Evolutionary conservation across 257 asterid genomes (phyloP), one percentile per base, ranked within the genome.

Genomic region (Fraxinus americana): DNA sequence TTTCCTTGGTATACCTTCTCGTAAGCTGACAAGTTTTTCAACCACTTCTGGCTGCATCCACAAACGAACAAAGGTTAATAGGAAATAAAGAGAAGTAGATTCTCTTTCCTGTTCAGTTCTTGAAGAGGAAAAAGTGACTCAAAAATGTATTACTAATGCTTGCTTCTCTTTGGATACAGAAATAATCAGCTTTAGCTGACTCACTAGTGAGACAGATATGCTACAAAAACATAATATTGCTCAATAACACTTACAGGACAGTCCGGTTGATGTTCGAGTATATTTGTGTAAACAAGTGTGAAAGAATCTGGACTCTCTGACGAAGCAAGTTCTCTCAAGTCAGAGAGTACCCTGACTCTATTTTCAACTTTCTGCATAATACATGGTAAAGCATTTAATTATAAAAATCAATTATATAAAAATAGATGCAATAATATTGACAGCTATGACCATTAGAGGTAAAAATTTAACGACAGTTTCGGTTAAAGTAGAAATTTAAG

Each of bases 1-100:
- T 89, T 94, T 94, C 48, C 97, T 91, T 34, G 97, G 98, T 79
- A 94, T 94, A 84, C 98, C 98, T 88, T 94, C 98, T 76, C 98
- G 87, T 52, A 92, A 79, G 78, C 97, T 82, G 77, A 94, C 98
- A 81, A 94, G 83, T 82, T 90, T 94, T 77, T 94, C 99, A 59
- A 94, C 99, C 57, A 94, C 98, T 79, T 94, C 98, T 30, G 99
- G 99, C 99, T 94, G 91, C 36, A 87, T 36, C 63, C 30, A 82
- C 43, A 45, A 45, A 70, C 80, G 43, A 25, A 57, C 11, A 67
- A 8, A 13, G 14, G 75, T 69, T 45, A 43, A 72, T 27, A 12
- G 36, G 4, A 43, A 68, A 50, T 2, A 23, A 43, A 21, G 27
- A 73, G 52, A 7, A 29, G 48, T 7, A 45, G 4, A 57, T 59